Base-by-base conservation (phyloP, 2,329 filamentous ascomycete genomes). In the Aspergillus fijiensis region DNA sequence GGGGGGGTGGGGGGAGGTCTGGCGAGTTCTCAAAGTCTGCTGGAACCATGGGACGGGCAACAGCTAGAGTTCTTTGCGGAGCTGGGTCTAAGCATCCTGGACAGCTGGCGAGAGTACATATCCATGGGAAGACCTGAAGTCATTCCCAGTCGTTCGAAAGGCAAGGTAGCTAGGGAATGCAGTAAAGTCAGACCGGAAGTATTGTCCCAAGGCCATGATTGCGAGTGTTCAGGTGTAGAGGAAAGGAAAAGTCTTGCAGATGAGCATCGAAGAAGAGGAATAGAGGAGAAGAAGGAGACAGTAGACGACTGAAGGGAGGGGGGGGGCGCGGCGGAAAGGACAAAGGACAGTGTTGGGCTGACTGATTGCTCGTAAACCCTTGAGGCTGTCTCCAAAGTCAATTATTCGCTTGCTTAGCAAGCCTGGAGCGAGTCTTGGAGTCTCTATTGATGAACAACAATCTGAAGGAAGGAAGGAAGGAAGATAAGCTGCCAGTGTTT, bases 41-140 rank as follows among this genome's bases (percentile, higher is more conserved):
- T 14, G 6, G 2, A 35, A 21, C 52, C 52, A 55, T 55, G 52
- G 52, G 19, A 55, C 52, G 42, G 6, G 10, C 42, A n/a, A 48
- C 52, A 23, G 52, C 25, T 31, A 55, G 48, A 47, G 52, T 55
- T 55, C 52, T 55, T 19, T 12, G 42, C 52, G 48, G 52, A 49
- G 42, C 52, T 47, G 52, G 52, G 52, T 49, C 27, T 35, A 10
- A 31, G 48, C 21, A 42, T 47, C 52, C 42, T 54, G 51, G 51
- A 27, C 23, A 19, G 33, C 33, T 45, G 23, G 42, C 39, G 25
- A 19, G 45, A 54, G 35, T 45, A n/a, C 29, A 19, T n/a, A 27
- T 42, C 33, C 19, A 39, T 42, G 33, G 35, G 33, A 42, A 45
- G 35, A 19, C 14, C 16, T 16, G 39, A 45, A 45, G 39, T 45